Base-by-base conservation (phyloP, 2,329 filamentous ascomycete genomes). In the Polytolypa hystricis region DNA sequence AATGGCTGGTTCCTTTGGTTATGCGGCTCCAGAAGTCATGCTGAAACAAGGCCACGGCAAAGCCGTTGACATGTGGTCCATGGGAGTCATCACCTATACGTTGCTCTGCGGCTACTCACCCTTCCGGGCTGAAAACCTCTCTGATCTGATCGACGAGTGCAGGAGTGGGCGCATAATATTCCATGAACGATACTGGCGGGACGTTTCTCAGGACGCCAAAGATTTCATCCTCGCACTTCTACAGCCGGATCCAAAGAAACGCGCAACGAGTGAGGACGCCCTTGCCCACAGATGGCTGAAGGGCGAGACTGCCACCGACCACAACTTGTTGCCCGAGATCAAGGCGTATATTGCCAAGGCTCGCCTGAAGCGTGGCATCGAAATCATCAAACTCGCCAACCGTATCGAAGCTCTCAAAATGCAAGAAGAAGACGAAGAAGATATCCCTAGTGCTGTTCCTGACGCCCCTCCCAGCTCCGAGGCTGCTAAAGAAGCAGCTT, bases 31-130 rank as follows among this genome's bases (percentile, higher is more conserved):
- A 6, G 91, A 98, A 61, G 87, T 98, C 41, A 98, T 98, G 91
- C 71, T 94, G 46, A 95, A 95, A 70, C 79, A 84, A 55, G 91
- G 91, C 14, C 93, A 98, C 58, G 91, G 91, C 57, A 98, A 96
- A 64, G 85, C 91, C 4, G 91, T 96, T 21, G 91, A 98, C 57
- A 94, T 98, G 84, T 98, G 91, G 91, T 96, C 91, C 3, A 74
- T 98, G 64, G 91, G 91, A 44, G 91, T 98, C 53, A 98, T 98
- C 54, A 96, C 91, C 28, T 98, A 98, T 65, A 98, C 91, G 11
- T 72, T 98, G 18, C 81, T 98, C 35, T 98, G 93, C 58, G 91
- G 91, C 49, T 98, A 98, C 68, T 95, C 89, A 30, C 91, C 91
- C 14, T 98, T 98, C 74, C 80, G 91, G 48, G 91, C 86, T 43